phyloP scores from a whole-genome alignment of 306 rosid species.

The Lablab purpureus region DNA sequence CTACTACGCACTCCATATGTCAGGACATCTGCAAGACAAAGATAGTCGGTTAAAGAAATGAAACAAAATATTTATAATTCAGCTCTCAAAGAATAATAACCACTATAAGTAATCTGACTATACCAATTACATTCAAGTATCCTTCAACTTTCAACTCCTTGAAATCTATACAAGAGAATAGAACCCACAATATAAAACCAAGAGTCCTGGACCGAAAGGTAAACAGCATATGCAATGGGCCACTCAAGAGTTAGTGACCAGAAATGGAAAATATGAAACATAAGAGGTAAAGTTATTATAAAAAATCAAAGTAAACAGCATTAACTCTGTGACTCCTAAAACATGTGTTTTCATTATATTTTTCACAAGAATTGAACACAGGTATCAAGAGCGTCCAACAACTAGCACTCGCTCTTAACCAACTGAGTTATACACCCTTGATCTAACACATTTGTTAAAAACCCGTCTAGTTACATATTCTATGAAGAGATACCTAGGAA shows the following conservation, averaged over 20 bases:
- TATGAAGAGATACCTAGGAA: neutral
- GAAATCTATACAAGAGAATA: conserved; percentile 11
- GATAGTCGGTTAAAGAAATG: neutral
- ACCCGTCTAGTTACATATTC: neutral
- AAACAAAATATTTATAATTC: neutral
- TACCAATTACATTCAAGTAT: neutral
- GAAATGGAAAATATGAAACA: conserved; percentile 4
- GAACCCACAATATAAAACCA: neutral
- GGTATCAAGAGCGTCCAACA: too few relatives aligned
- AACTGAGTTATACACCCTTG: too few relatives aligned
- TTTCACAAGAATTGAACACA: too few relatives aligned
- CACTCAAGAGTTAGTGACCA: neutral
- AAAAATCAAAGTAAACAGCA: neutral
- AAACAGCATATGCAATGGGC: neutral
- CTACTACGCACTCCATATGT: conserved; percentile 27
- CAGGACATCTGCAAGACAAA: conserved; percentile 46
- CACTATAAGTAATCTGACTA: too few relatives aligned
- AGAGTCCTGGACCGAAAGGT: neutral
- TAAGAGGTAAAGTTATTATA: neutral
- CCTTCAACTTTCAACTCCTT: conserved; percentile 17
- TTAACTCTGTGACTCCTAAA: neutral
- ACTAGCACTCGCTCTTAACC: too few relatives aligned
- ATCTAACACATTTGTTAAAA: neutral
- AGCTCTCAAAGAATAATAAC: too few relatives aligned
- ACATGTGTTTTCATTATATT: neutral